Evolutionary conservation across 2,329 filamentous ascomycete species (phyloP), one percentile per base, ranked within the genome.

Genomic region (Aspergillus novoparasiticus): DNA sequence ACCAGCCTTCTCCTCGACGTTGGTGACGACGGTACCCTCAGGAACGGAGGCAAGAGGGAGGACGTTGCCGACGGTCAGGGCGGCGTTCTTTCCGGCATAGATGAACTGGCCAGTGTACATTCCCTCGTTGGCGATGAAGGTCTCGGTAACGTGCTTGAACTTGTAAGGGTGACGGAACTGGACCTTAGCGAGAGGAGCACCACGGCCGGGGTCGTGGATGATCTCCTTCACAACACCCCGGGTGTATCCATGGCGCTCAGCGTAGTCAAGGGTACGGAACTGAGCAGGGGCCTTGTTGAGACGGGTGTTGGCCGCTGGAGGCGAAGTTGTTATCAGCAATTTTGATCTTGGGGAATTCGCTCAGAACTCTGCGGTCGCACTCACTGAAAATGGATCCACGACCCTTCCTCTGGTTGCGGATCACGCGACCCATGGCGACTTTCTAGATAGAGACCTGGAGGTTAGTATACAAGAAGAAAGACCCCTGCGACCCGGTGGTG

Each of bases 31-130:
- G 83, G 95, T 99, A 93, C 95, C 95, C 88, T 99, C 95, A 74
- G 95, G 95, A 82, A 98, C 91, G 80, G 92, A 93, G 80, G 89
- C 88, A 75, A 99, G 89, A 72, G 95, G 95, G 69, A 99, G 92
- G 81, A 99, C 85, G 89, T 99, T 99, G 84, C 95, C 95, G 83
- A 99, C 90, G 79, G 92, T 98, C 80, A 99, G 89, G 73, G 90
- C 87, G 78, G 95, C 95, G 86, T 97, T 95, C 93, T 99, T 99
- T 82, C 95, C 95, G 81, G 94, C 95, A 86, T 99, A 99, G 90
- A 99, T 93, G 89, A 99, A 99, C 85, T 99, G 95, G 82, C 95
- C 95, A 74, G 95, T 97, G 92, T 98, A 99, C 94, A 98, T 97
- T 87, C 95, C 95, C 88, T 98, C 95, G 86, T 98, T 99, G 85